Base-by-base conservation (phyloP, 306 rosid genomes). In the Quercus bicolor region DNA sequence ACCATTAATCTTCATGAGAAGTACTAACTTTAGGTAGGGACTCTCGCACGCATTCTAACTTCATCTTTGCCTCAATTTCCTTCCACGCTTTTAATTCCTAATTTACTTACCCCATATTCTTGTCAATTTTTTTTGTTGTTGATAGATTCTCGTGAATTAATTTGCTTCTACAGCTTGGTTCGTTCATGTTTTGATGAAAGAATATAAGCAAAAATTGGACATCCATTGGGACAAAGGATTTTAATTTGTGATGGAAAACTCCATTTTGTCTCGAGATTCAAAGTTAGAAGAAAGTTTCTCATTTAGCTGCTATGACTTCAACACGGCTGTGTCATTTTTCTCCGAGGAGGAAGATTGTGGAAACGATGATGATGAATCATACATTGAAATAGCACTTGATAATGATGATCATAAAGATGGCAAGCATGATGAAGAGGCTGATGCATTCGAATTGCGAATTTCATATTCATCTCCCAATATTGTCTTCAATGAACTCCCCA, bases 381-480 rank as follows among this genome's bases (percentile, higher is more conserved):
- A 81, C 77, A 89, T 89, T 8, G 93, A 89, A 84, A 85, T 89
- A 55, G 79, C 66, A 2, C 74, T 87, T 4, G 84, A 78, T 28
- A 45, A 23, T 21, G 51, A 33, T 11, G 34, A 45, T 3, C 11
- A 5, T 10, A 29, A 11, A 4, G 64, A 9, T 19, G 70, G 54
- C 51, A 62, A 2, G 7, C 57, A 73, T 77, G 69, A 4, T 48
- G 37, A 29, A 16, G 75, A 56, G 7, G 61, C 53, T 0, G 80
- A 77, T 3, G 82, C 68, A 23, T 53, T 54, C 5, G 78, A 79
- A 15, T 29, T 87, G 80, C 89, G 93, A 14, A 82, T 89, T 53
- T 89, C 93, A 2, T 84, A 87, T 60, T 89, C 93, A 0, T 86
- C 92, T 12, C 80, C 78, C 45, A 40, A 40, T 40, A 78, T 82